Evolutionary conservation across 257 asterid species (phyloP).

Genomic region (Capsicum chinense): DNA sequence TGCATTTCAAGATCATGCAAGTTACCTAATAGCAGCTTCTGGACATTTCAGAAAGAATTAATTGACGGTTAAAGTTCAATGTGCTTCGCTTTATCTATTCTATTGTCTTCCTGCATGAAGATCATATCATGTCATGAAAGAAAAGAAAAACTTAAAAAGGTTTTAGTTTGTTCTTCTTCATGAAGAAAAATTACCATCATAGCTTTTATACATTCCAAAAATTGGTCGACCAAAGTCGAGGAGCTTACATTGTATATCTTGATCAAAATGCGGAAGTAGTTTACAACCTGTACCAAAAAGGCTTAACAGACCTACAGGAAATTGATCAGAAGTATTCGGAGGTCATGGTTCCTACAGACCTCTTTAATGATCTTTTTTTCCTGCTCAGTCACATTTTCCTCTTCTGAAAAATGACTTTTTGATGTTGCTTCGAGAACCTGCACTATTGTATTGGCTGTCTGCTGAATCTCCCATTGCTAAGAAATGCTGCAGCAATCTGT

Average conservation of each 20-base stretch:
- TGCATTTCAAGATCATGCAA: too few species aligned
- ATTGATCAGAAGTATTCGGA: background rate
- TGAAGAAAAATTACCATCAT: background rate
- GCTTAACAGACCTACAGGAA: background rate
- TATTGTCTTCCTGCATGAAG: background rate
- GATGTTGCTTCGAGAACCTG: too few species aligned
- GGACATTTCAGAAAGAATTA: background rate
- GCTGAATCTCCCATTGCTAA: too few species aligned
- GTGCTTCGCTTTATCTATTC: background rate
- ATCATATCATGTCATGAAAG: background rate
- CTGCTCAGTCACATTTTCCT: too few species aligned
- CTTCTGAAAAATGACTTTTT: too few species aligned
- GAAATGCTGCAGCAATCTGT: too few species aligned
- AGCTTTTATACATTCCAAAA: background rate
- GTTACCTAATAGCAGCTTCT: background rate
- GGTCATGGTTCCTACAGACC: background rate
- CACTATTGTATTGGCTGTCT: too few species aligned
- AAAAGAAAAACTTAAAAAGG: background rate
- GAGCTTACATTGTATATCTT: background rate
- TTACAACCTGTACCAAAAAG: background rate
- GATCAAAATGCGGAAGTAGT: background rate
- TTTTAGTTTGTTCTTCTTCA: background rate
- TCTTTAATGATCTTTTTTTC: too few species aligned
- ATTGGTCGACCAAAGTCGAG: background rate
- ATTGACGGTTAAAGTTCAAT: background rate